A percentile compares a stretch with the other conserved stretches of the same genome.
These are phyloP conservation scores for Aspergillus sergii DNA, from an alignment of 2,329 filamentous ascomycete species.

Conservation along the genomic window DNA sequence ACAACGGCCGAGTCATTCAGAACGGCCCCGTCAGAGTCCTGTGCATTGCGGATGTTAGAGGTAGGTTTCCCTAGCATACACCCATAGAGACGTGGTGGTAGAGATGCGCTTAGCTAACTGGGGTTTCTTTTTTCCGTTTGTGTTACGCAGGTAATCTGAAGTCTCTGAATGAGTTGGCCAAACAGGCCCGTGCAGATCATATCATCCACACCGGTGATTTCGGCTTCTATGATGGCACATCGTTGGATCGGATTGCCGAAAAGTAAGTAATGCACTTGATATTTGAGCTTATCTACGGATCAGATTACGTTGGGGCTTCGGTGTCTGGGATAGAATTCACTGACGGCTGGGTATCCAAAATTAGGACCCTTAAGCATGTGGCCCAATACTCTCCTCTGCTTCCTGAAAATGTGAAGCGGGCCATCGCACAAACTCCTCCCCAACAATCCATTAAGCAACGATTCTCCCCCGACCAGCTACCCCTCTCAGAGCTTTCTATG, in stretches of 20 bases:
- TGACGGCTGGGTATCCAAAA: conserved; percentile 15
- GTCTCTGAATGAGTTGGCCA: conserved; percentile 94
- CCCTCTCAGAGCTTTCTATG: conserved; percentile 87
- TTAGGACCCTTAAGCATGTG: conserved; percentile 93
- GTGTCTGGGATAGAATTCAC: conserved; percentile 14
- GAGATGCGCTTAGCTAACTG: conserved; percentile 22
- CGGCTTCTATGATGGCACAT: conserved; percentile 96
- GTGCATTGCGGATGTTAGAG: conserved; percentile 56
- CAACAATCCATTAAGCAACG: conserved; percentile 75
- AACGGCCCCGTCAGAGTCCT: conserved; percentile 50
- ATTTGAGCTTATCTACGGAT: background rate
- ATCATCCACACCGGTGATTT: conserved; percentile 99
- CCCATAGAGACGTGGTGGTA: conserved; percentile 3
- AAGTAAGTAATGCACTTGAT: conserved; percentile 66
- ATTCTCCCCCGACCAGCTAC: conserved; percentile 78
- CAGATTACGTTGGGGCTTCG: background rate
- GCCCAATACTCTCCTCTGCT: conserved; percentile 97
- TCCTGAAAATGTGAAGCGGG: conserved; percentile 70
- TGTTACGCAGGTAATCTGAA: conserved; percentile 75
- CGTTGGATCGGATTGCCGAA: conserved; percentile 94
- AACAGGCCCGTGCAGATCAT: conserved; percentile 90
- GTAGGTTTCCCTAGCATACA: conserved; percentile 30
- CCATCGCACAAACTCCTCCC: conserved; percentile 69
- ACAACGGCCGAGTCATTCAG: conserved; percentile 54
- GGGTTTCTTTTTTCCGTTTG: conserved; percentile 18